A percentile compares a stretch with the other conserved stretches of the same genome.
Evolutionary conservation across 208 protist genomes (phyloP).

Genomic region (Trichomonas tenax): DNA sequence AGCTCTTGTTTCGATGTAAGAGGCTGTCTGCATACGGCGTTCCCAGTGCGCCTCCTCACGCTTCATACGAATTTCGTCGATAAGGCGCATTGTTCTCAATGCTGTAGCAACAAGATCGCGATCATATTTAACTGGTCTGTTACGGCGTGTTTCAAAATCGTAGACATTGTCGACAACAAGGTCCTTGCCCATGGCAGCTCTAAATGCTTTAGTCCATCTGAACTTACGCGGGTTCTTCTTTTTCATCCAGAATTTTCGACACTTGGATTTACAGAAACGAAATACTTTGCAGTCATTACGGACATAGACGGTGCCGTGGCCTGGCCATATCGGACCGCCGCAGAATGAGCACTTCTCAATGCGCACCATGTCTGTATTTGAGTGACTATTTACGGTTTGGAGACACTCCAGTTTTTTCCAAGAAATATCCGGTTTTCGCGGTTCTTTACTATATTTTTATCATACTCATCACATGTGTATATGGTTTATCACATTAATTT

Average conservation of each 20-base stretch:
- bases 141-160: conserved; percentile 90
- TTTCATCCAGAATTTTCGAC: conserved; percentile 93
- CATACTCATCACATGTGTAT: too few species aligned
- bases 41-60: conserved; percentile 75
- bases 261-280: conserved; percentile 92
- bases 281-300: conserved; percentile 91
- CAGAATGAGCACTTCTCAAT: conserved; percentile 15
- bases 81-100: conserved; percentile 72
- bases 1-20: conserved; percentile 50
- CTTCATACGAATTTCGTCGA: conserved; percentile 77
- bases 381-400: not conserved
- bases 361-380: not conserved
- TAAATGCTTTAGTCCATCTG: conserved; percentile 96
- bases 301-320: conserved; percentile 92
- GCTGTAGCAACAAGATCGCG: conserved; percentile 80
- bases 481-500: too few species aligned
- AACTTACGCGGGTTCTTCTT: conserved; percentile 96
- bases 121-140: conserved; percentile 95
- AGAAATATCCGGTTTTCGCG: too few species aligned
- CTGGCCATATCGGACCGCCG: conserved; percentile 78
- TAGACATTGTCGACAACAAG: conserved; percentile 86
- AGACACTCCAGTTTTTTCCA: not conserved
- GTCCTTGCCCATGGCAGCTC: conserved; percentile 87
- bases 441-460: too few species aligned
- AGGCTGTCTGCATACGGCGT: conserved; percentile 57